Percentiles rank a stretch among this genome's conserved stretches.
Conservation (phyloP, 495 filamentous ascomycete genomes). For the Podospora pseudoanserina region DNA sequence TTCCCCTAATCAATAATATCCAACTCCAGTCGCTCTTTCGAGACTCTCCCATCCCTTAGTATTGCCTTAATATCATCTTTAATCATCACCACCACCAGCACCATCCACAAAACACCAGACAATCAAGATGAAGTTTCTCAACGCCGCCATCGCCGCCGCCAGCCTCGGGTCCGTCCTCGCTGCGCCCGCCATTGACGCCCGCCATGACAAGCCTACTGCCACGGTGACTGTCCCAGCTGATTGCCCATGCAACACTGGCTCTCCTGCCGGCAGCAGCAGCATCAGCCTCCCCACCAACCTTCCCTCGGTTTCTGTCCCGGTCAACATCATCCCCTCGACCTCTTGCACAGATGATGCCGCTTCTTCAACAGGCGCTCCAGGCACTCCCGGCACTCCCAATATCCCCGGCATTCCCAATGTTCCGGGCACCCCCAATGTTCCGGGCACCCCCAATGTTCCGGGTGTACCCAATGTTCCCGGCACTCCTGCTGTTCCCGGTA, state of each 20-base stretch:
- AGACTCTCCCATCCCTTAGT: not conserved
- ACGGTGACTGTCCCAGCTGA: not conserved
- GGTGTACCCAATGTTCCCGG: not conserved
- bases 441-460: not conserved
- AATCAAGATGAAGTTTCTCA: constrained; percentile 20
- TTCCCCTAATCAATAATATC: not conserved
- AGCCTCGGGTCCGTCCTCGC: constrained; percentile 15
- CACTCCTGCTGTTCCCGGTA: not conserved
- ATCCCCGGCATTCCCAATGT: not conserved
- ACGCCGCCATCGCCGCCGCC: constrained; percentile 17
- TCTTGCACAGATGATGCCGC: not conserved
- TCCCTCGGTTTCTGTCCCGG: not conserved
- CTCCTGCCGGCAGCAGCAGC: not conserved
- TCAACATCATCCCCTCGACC: not conserved
- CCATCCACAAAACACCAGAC: not conserved
- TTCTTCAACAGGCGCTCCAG: not conserved
- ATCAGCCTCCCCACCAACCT: not conserved
- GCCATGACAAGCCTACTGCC: not conserved
- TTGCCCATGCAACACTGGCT: not conserved
- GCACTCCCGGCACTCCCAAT: not conserved
- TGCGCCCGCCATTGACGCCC: constrained; percentile 10
- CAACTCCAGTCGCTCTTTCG: constrained; percentile 2
- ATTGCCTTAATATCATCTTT: not conserved
- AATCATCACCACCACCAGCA: not conserved
- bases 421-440: not conserved